Conservation (phyloP, 495 filamentous ascomycete genomes). For the Penicillium diatomitis region DNA sequence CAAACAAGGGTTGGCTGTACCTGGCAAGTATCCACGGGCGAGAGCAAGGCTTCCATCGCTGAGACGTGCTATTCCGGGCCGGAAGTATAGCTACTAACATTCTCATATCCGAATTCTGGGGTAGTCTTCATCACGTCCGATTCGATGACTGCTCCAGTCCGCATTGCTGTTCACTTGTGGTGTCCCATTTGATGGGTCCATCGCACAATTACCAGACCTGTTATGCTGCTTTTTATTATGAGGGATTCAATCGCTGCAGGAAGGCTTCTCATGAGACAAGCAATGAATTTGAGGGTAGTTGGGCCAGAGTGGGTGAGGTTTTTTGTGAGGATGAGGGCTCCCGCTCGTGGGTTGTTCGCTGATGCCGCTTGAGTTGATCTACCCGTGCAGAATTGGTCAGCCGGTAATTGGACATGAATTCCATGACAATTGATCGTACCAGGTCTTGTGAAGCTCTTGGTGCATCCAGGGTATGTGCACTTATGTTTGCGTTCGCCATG, state of each 20-base stretch:
- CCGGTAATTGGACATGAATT: background rate
- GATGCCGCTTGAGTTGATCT: slow-evolving; percentile 42
- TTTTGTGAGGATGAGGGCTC: slow-evolving; percentile 19
- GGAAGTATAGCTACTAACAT: too few species aligned
- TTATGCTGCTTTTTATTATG: too few species aligned
- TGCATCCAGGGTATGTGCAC: slow-evolving; percentile 33
- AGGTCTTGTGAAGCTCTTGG: slow-evolving; percentile 40
- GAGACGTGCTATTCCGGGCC: too few species aligned
- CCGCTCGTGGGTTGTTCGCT: slow-evolving; percentile 34
- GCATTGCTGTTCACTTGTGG: too few species aligned
- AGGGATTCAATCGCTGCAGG: background rate
- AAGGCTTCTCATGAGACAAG: slow-evolving; percentile 10
- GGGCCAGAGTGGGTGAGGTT: slow-evolving; percentile 16
- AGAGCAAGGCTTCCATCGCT: too few species aligned
- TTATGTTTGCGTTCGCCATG: slow-evolving; percentile 41
- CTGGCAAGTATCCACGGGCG: too few species aligned
- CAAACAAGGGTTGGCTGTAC: too few species aligned
- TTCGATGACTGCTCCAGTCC: too few species aligned
- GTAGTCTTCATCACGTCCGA: too few species aligned
- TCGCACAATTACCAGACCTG: too few species aligned
- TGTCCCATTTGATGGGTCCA: too few species aligned
- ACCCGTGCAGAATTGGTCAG: background rate
- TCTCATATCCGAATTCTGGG: too few species aligned
- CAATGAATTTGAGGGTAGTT: background rate
- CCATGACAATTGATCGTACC: slow-evolving; percentile 18